These are phyloP conservation scores for Lactarius vividus DNA, from an alignment of 768 basidiomycete species.

Conservation along the genomic window DNA sequence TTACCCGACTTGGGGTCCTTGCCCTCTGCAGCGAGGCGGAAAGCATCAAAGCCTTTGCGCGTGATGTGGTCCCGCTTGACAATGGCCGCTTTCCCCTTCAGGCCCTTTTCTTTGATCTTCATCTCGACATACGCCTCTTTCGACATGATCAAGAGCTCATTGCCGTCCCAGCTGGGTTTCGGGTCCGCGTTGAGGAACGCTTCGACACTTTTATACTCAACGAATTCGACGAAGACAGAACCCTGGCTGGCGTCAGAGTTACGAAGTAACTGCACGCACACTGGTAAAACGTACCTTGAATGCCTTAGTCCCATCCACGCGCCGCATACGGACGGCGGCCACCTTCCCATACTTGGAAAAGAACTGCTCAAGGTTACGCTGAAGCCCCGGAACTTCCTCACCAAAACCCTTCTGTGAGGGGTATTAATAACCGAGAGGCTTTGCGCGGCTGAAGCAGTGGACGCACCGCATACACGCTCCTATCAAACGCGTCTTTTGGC, in stretches of 20 bases:
- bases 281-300: slow-evolving; percentile 67
- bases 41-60: slow-evolving; percentile 71
- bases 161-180: slow-evolving; percentile 76
- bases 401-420: slow-evolving; percentile 81
- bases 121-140: slow-evolving; percentile 93
- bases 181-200: slow-evolving; percentile 78
- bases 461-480: slow-evolving; percentile 88
- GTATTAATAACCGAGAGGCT: background rate
- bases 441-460: background rate
- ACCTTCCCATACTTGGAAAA: slow-evolving; percentile 75
- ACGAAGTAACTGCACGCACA: background rate
- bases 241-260: slow-evolving; percentile 45
- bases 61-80: slow-evolving; percentile 55
- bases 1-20: slow-evolving; percentile 34
- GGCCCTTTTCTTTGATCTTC: slow-evolving; percentile 94
- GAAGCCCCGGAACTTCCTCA: slow-evolving; percentile 58
- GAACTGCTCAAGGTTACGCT: slow-evolving; percentile 73
- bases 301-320: slow-evolving; percentile 70
- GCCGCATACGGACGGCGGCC: slow-evolving; percentile 84
- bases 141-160: slow-evolving; percentile 79
- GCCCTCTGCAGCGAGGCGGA: slow-evolving; percentile 45
- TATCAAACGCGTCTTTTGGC: slow-evolving; percentile 74
- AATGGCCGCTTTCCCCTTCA: slow-evolving; percentile 67
- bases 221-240: slow-evolving; percentile 92
- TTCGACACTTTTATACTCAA: slow-evolving; percentile 62